phyloP scores from a whole-genome alignment of 257 asterid species.

The Solanum piurae region DNA sequence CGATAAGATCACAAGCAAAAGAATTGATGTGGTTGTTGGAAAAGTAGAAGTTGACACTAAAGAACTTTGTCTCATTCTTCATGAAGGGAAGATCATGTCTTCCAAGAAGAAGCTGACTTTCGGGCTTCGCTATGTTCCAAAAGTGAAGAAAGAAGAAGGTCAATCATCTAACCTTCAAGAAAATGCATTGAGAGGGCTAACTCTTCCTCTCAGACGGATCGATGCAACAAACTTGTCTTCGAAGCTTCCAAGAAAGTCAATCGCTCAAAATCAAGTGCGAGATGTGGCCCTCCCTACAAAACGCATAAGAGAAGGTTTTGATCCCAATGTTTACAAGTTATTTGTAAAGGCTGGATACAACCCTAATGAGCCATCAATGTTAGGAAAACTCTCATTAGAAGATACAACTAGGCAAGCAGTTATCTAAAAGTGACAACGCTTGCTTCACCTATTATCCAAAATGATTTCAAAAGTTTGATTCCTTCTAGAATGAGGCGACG shows the following conservation, averaged over 20 bases:
- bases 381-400: too few relatives aligned
- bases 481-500: too few relatives aligned
- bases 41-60: too few relatives aligned
- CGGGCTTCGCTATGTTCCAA: background rate
- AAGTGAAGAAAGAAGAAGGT: too few relatives aligned
- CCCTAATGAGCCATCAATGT: too few relatives aligned
- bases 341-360: too few relatives aligned
- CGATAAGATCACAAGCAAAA: too few relatives aligned
- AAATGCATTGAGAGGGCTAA: background rate
- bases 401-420: too few relatives aligned
- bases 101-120: background rate
- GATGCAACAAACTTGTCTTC: background rate
- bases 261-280: background rate
- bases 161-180: background rate
- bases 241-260: background rate
- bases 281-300: background rate
- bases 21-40: accelerated
- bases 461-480: too few relatives aligned
- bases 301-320: background rate
- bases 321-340: too few relatives aligned
- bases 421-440: too few relatives aligned
- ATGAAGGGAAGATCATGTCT: background rate
- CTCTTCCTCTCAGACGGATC: background rate
- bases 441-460: too few relatives aligned
- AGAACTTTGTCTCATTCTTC: background rate